phyloP scores from a whole-genome alignment of 2,329 filamentous ascomycete genomes.

The Aspergillus sp. region DNA sequence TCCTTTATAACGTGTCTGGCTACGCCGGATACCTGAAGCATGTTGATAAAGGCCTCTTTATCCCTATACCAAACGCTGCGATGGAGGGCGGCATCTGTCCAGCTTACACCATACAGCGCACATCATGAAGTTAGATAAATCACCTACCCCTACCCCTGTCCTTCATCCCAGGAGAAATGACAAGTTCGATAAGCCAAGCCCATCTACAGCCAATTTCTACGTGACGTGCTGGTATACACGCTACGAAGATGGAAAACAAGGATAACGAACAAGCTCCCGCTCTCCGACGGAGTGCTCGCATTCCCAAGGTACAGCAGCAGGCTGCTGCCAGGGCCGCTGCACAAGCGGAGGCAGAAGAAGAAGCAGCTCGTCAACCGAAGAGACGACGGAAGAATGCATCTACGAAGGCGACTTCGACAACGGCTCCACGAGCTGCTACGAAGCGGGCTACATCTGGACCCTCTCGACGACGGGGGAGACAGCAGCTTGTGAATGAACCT shows the following conservation, averaged over 20 bases:
- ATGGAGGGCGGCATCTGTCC: not conserved
- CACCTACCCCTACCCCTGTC: not conserved
- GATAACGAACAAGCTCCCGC: not conserved
- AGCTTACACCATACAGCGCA: too few relatives aligned
- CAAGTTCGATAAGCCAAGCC: not conserved
- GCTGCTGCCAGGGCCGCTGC: not conserved
- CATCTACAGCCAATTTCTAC: not conserved
- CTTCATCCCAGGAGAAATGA: not conserved
- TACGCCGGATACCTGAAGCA: not conserved
- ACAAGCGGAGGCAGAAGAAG: not conserved
- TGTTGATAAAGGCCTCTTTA: not conserved
- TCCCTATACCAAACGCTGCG: not conserved
- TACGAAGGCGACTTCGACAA: not conserved
- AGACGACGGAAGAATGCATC: not conserved
- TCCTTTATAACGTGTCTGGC: not conserved
- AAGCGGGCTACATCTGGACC: too few relatives aligned
- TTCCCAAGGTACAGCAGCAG: not conserved
- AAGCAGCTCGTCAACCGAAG: not conserved
- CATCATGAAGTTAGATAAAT: not conserved
- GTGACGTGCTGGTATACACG: not conserved
- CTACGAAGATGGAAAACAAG: not conserved
- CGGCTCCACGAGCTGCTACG: not conserved
- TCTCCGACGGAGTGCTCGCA: not conserved
- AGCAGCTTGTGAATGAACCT: too few relatives aligned
- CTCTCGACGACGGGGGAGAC: too few relatives aligned